These are phyloP conservation scores for Vaccinium macrocarpon DNA, from an alignment of 148 eudicot genomes.

Conservation along the genomic window DNA sequence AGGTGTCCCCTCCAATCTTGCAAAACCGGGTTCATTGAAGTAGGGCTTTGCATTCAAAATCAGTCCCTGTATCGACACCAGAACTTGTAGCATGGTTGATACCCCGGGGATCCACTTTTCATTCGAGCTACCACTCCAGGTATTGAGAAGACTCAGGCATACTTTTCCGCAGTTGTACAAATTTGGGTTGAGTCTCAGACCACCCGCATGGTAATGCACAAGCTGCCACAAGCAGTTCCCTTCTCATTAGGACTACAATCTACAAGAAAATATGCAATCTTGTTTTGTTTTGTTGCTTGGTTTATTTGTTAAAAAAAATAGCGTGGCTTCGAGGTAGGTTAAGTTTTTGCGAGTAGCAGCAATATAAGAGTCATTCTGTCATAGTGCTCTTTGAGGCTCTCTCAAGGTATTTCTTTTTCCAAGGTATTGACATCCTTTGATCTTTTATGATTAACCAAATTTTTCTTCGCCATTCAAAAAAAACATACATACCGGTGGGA, in stretches of 20 bases:
- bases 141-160: slow-evolving; percentile 83
- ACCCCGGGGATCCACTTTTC: slow-evolving; percentile 68
- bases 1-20: slow-evolving; percentile 22
- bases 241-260: background rate
- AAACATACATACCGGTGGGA: slow-evolving; percentile 65
- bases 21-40: slow-evolving; percentile 74
- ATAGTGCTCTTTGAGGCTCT: too few species aligned
- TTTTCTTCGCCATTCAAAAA: too few species aligned
- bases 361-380: too few species aligned
- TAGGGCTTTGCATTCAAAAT: slow-evolving; percentile 72
- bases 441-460: too few species aligned
- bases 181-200: slow-evolving; percentile 79
- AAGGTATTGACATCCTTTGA: too few species aligned
- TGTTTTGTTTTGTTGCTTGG: too few species aligned
- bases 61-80: slow-evolving; percentile 86
- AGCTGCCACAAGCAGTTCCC: slow-evolving; percentile 31
- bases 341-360: too few species aligned
- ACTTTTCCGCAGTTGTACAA: slow-evolving; percentile 72
- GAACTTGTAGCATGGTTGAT: slow-evolving; percentile 75
- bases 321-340: too few species aligned
- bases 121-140: slow-evolving; percentile 59
- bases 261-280: slow-evolving; percentile 1
- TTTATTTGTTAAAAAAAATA: too few species aligned
- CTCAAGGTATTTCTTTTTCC: too few species aligned
- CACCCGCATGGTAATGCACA: slow-evolving; percentile 72